A percentile compares a stretch with the other conserved stretches of the same genome.
phyloP scores from a whole-genome alignment of 352 stramenopile species.

The Phytophthora citrophthora region DNA sequence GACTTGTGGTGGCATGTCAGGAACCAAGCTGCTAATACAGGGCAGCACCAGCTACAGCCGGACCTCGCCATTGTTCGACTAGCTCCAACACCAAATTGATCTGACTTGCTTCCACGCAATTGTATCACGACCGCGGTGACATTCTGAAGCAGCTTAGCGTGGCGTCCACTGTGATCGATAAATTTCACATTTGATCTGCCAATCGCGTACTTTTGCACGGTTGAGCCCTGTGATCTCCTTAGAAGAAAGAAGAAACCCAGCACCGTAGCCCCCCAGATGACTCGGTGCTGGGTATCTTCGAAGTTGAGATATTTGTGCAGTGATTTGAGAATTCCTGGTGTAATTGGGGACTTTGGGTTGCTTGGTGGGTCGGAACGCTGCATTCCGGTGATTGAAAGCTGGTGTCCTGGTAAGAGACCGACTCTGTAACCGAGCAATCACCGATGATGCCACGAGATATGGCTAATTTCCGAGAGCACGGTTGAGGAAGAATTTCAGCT shows the following conservation, averaged over 20 bases:
- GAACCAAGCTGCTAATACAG: not conserved
- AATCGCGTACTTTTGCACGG: not conserved
- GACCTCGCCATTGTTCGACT: not conserved
- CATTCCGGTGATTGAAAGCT: conserved; percentile 41
- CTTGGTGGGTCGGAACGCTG: conserved; percentile 14
- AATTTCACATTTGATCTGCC: not conserved
- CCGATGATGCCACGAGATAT: conserved; percentile 21
- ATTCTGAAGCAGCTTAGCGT: not conserved
- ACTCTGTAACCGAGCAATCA: conserved; percentile 19
- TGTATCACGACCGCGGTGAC: not conserved
- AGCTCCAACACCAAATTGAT: not conserved
- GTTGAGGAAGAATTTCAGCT: conserved; percentile 21
- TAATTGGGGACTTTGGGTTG: conserved; percentile 11
- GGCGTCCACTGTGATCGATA: not conserved
- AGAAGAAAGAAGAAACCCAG: conserved; percentile 34
- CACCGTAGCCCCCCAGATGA: conserved; percentile 37
- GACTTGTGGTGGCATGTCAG: not conserved
- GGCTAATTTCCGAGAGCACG: conserved; percentile 35
- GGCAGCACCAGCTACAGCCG: not conserved
- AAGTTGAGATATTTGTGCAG: conserved; percentile 18
- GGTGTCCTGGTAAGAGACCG: conserved; percentile 20
- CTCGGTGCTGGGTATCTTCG: conserved; percentile 15
- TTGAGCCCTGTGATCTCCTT: conserved; percentile 1
- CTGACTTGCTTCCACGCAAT: not conserved
- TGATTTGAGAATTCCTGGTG: conserved; percentile 9